Conservation (phyloP, 2,329 filamentous ascomycete species). For the Nectriaceae sp. region DNA sequence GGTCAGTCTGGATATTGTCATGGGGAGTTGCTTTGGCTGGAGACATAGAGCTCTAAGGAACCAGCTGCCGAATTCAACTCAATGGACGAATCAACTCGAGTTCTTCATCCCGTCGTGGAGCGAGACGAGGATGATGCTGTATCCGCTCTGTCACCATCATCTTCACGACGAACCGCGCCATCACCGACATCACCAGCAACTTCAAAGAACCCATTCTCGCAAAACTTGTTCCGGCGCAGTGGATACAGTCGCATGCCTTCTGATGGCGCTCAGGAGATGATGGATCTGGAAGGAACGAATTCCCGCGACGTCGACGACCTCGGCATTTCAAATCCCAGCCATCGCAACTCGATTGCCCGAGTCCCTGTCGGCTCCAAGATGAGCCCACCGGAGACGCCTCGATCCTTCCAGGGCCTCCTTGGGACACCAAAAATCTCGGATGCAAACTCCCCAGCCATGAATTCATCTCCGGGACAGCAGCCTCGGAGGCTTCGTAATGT, state of each 20-base stretch:
- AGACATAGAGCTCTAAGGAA: too few species aligned
- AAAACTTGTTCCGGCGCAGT: conserved; percentile 11
- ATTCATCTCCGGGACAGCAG: too few species aligned
- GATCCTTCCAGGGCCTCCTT: conserved; percentile 20
- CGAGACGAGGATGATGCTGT: conserved; percentile 10
- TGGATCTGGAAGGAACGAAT: conserved; percentile 10
- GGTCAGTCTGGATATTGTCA: too few species aligned
- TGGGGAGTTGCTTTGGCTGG: too few species aligned
- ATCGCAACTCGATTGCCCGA: conserved; percentile 2
- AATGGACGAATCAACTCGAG: too few species aligned
- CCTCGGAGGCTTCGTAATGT: too few species aligned
- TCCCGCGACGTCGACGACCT: conserved; percentile 3
- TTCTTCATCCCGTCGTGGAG: conserved; percentile 6
- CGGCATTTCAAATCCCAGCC: conserved; percentile 12
- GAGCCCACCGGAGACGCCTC: conserved; percentile 24
- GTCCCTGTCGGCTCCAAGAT: conserved; percentile 10
- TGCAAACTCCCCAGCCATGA: conserved; percentile 2
- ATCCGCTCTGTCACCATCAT: conserved; percentile 10
- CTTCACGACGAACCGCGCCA: conserved; percentile 3
- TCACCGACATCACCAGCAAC: conserved; percentile 2
- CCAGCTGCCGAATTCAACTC: too few species aligned
- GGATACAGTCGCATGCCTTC: conserved; percentile 24
- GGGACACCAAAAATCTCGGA: conserved; percentile 4
- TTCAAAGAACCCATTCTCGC: conserved; percentile 13
- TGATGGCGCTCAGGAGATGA: conserved; percentile 21